phyloP scores from a whole-genome alignment of 2,329 filamentous ascomycete genomes.

The Xylariaceae sp. region DNA sequence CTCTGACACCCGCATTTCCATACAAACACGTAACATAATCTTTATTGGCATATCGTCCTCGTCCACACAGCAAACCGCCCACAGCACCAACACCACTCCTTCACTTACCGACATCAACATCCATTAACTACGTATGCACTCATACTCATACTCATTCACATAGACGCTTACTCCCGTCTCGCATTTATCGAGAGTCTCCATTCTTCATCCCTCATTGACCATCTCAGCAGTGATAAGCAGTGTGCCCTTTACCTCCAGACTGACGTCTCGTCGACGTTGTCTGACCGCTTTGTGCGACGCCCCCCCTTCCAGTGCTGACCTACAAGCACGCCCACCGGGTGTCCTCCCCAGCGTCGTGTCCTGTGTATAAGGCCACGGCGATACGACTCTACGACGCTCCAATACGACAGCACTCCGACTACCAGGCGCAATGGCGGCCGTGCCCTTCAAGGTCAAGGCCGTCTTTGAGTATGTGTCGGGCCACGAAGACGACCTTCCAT shows the following conservation, averaged over 20 bases:
- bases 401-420: neutral
- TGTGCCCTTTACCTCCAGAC: neutral
- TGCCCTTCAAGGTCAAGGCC: slow-evolving; percentile 89
- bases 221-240: neutral
- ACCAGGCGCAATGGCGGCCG: slow-evolving; percentile 55
- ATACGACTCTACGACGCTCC: neutral
- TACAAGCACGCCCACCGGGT: slow-evolving; percentile 16
- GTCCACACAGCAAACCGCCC: neutral
- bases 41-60: neutral
- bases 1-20: slow-evolving; percentile 5
- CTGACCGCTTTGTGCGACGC: slow-evolving; percentile 6
- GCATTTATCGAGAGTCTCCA: slow-evolving; percentile 4
- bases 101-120: neutral
- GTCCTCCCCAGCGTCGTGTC: slow-evolving; percentile 4
- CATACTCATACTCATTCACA: neutral
- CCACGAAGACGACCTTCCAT: slow-evolving; percentile 93
- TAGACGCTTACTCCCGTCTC: slow-evolving; percentile 1
- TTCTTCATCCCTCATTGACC: slow-evolving; percentile 1
- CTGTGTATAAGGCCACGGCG: slow-evolving; percentile 6
- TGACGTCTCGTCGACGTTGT: neutral
- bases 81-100: too few relatives aligned
- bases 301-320: slow-evolving; percentile 1
- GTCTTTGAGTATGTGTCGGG: slow-evolving; percentile 89
- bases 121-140: neutral
- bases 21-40: neutral